phyloP scores from a whole-genome alignment of 345 rosid species.

The Aethionema arabicum region DNA sequence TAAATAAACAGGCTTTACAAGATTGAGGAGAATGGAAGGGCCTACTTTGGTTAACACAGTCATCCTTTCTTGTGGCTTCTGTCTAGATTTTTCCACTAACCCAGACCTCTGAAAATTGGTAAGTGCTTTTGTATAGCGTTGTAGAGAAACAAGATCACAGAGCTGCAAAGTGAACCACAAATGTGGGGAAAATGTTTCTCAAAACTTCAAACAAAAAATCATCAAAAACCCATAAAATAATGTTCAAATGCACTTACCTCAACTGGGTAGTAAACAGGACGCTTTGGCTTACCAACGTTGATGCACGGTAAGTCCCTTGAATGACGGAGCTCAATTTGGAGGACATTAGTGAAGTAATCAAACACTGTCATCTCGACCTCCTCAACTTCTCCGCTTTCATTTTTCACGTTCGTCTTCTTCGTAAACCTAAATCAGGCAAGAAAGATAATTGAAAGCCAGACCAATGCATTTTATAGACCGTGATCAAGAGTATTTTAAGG shows the following conservation, averaged over 20 bases:
- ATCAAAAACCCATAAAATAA: conserved; percentile 3
- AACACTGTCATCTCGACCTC: conserved; percentile 56
- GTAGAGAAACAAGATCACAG: conserved; percentile 72
- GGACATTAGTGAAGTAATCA: conserved; percentile 63
- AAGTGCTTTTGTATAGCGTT: conserved; percentile 89
- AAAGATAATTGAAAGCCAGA: neutral
- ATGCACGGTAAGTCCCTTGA: conserved; percentile 81
- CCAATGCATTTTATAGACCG: conserved; percentile 8
- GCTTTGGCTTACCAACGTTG: conserved; percentile 89
- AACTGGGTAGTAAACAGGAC: conserved; percentile 75
- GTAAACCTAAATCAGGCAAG: conserved; percentile 52
- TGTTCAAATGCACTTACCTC: conserved; percentile 47
- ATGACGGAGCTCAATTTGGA: conserved; percentile 52
- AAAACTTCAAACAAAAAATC: neutral
- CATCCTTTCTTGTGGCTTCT: conserved; percentile 94
- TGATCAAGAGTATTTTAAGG: neutral
- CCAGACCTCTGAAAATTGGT: conserved; percentile 66
- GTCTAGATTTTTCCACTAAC: conserved; percentile 87
- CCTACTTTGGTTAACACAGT: conserved; percentile 58
- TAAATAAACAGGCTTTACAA: conserved; percentile 1
- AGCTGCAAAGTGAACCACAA: conserved; percentile 45
- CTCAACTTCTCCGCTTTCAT: conserved; percentile 49
- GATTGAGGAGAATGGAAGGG: neutral
- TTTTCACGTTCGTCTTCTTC: conserved; percentile 41
- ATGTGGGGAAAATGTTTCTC: neutral